phyloP scores from a whole-genome alignment of 805 yeast species.

The Saccharomyces mikatae region DNA sequence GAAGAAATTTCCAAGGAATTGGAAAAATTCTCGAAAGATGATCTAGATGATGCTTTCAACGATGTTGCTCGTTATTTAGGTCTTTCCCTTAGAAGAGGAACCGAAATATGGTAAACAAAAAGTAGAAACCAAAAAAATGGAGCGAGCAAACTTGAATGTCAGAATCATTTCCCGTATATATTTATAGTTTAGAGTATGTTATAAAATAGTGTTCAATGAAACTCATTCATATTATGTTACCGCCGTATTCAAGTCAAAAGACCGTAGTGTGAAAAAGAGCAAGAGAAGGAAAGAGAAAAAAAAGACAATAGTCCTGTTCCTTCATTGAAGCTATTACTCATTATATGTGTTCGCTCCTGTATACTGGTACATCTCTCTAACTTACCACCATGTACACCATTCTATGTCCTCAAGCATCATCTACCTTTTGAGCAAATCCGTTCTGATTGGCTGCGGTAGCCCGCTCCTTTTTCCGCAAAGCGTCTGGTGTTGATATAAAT shows the following conservation, averaged over 20 bases:
- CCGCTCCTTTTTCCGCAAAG: slow-evolving; percentile 2
- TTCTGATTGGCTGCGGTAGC: background rate
- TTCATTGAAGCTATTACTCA: too few relatives aligned
- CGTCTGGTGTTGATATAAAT: background rate
- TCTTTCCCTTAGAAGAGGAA: slow-evolving; percentile 44
- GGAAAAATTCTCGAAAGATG: slow-evolving; percentile 35
- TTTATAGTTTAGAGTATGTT: background rate
- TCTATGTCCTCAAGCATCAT: background rate
- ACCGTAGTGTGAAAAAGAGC: background rate
- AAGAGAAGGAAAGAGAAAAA: too few relatives aligned
- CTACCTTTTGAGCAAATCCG: background rate
- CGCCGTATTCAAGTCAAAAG: background rate
- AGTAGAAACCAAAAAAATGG: background rate
- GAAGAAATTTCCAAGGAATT: slow-evolving; percentile 26
- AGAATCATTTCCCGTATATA: too few relatives aligned
- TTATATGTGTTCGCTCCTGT: background rate
- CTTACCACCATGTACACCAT: background rate
- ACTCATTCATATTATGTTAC: background rate
- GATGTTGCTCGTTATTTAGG: slow-evolving; percentile 67
- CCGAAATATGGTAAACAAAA: slow-evolving; percentile 39
- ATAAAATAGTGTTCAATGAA: background rate
- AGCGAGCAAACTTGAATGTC: too few relatives aligned
- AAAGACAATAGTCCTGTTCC: background rate
- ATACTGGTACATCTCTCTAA: background rate
- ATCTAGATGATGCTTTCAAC: slow-evolving; percentile 47